Evolutionary conservation across 345 rosid species (phyloP), one percentile per base, ranked within the genome.

Genomic region (Linum usitatissimum): DNA sequence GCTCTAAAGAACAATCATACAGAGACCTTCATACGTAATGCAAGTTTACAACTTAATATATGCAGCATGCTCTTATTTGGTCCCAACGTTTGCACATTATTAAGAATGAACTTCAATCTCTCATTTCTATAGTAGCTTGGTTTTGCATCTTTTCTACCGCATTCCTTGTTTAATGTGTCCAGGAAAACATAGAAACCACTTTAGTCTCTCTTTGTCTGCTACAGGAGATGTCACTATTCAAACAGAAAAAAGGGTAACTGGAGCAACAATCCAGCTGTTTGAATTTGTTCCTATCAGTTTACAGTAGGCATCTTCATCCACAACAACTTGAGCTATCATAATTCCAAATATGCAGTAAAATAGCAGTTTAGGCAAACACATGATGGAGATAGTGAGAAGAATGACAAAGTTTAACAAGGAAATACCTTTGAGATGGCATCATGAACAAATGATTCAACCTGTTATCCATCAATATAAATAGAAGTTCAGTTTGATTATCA

Each of bases 341-440:
- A 10, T 7, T 45, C 51, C 51, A 9, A 45, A 45, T 45, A 45
- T 45, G 10, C 14, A 45, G 51, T 45, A 3, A 3, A 45, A 10
- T 3, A 45, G 17, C 51, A 4, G 13, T 3, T 45, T 45, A 45
- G 51, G 10, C 14, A 45, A 40, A 40, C 51, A 45, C 15, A 45
- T 45, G 51, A 45, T 45, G 14, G 15, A 45, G 51, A 45, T 45
- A 45, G 51, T 45, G 51, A 45, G 14, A 45, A 18, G 55, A 62
- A 42, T 38, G 54, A 40, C 40, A 15, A 55, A 56, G 14, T 19
- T 45, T 14, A 61, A 42, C 19, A 63, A 68, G 62, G 68, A 78
- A 64, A 34, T 60, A 93, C 99, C 97, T 93, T 90, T 58, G 86
- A 75, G 62, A 86, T 67, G 57, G 97, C 97, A 79, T 93, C 99